Evolutionary conservation across 768 basidiomycete species (phyloP).

Genomic region (Leucogyrophana mollusca): DNA sequence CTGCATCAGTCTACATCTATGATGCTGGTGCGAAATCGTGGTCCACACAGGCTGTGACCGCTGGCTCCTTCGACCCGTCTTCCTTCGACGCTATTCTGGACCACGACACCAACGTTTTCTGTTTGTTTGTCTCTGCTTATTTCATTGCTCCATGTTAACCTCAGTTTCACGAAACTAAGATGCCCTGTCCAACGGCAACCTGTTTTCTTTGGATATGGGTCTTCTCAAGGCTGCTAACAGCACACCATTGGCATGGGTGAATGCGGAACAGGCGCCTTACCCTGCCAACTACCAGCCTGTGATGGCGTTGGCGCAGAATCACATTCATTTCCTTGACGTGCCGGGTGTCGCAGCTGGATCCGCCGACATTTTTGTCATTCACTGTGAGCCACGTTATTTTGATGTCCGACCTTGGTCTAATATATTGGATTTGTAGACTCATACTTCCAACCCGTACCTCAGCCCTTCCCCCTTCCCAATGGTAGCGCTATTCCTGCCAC

Average conservation of each 20-base stretch:
- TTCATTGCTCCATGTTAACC: neutral
- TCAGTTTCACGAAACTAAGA: constrained; percentile 39
- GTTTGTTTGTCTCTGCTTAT: constrained; percentile 34
- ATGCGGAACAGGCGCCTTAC: constrained; percentile 57
- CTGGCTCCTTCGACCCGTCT: constrained; percentile 57
- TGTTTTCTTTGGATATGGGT: constrained; percentile 73
- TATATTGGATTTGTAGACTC: constrained; percentile 52
- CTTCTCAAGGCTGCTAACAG: constrained; percentile 59
- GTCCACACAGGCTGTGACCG: constrained; percentile 66
- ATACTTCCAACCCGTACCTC: constrained; percentile 72
- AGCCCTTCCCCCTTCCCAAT: constrained; percentile 48
- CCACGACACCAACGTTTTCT: constrained; percentile 93
- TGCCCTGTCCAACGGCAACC: constrained; percentile 60
- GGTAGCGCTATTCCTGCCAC: constrained; percentile 62
- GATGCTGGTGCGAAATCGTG: constrained; percentile 71
- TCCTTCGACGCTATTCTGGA: constrained; percentile 78
- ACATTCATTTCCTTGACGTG: constrained; percentile 79
- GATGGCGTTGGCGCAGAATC: constrained; percentile 84
- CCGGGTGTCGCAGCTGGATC: constrained; percentile 66
- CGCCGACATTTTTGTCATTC: constrained; percentile 82
- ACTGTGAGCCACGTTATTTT: constrained; percentile 54
- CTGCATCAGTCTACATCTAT: constrained; percentile 77
- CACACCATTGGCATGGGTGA: constrained; percentile 60
- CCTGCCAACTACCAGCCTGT: constrained; percentile 63
- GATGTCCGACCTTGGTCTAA: neutral